These are phyloP conservation scores for Cladosporium cucumerinum DNA, from an alignment of 2,329 filamentous ascomycete species.

Conservation along the genomic window DNA sequence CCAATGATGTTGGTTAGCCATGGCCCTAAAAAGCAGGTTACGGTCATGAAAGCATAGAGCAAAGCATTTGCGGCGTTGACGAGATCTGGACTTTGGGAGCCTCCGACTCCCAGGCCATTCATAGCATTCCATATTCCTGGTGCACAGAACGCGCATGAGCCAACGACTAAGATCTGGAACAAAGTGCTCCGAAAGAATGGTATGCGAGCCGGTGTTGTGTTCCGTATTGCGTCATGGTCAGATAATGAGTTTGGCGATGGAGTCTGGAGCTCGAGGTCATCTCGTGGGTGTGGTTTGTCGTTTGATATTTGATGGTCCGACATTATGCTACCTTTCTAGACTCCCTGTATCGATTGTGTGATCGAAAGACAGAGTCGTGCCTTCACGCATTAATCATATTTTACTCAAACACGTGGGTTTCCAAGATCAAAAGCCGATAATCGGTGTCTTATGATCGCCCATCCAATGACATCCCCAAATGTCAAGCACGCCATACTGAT, in stretches of 20 bases:
- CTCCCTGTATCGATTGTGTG: no score
- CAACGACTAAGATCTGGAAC: conserved; percentile 13
- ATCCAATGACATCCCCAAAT: not conserved
- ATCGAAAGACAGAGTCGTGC: not conserved
- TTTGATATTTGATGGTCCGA: not conserved
- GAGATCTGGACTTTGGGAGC: conserved; percentile 60
- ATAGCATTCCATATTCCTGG: conserved; percentile 60
- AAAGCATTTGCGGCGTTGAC: conserved; percentile 69
- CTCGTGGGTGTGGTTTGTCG: not conserved
- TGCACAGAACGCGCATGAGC: conserved; percentile 11
- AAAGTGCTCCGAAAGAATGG: conserved; percentile 20
- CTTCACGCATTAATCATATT: not conserved
- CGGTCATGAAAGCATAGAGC: conserved; percentile 69
- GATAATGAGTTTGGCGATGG: not conserved
- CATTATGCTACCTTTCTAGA: not conserved
- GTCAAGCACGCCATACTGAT: conserved; percentile 11
- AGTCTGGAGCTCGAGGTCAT: conserved; percentile 1
- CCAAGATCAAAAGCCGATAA: not conserved
- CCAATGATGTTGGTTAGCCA: conserved; percentile 37
- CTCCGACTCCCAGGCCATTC: conserved; percentile 70
- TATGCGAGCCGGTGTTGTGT: not conserved
- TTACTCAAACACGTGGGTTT: not conserved
- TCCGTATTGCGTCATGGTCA: not conserved
- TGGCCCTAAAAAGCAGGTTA: conserved; percentile 60
- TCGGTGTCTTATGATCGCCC: not conserved